These are phyloP conservation scores for Sporothrix dimorphospora DNA, from an alignment of 2,329 filamentous ascomycete genomes.

Conservation along the genomic window DNA sequence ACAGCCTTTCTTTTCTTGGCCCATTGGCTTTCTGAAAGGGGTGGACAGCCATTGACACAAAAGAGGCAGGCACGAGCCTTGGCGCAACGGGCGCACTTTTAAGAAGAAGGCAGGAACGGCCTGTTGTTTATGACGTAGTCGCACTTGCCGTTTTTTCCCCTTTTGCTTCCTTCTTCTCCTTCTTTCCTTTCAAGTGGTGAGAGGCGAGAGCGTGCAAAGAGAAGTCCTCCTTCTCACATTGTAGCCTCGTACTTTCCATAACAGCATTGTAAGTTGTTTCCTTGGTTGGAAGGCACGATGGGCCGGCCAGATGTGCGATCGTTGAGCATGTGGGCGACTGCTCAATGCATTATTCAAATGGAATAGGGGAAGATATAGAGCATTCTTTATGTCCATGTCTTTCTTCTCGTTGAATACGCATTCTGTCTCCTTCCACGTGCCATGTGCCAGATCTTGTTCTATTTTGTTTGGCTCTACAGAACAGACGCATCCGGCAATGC, in stretches of 20 bases:
- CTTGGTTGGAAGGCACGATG: not conserved
- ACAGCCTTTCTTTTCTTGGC: conserved; percentile 11
- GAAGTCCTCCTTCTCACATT: too few relatives aligned
- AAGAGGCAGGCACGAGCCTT: not conserved
- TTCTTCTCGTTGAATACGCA: not conserved
- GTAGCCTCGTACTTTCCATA: too few relatives aligned
- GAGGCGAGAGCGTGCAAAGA: too few relatives aligned
- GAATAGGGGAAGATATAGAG: not conserved
- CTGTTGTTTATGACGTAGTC: not conserved
- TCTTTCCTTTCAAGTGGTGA: not conserved
- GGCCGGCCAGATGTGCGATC: not conserved
- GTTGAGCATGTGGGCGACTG: not conserved
- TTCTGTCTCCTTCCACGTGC: not conserved
- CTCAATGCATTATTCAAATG: not conserved
- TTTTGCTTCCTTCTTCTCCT: not conserved
- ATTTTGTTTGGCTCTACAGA: not conserved
- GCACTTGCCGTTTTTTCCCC: not conserved
- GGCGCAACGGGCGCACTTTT: not conserved
- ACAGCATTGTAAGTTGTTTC: not conserved
- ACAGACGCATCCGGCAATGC: conserved; percentile 6
- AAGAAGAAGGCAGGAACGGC: not conserved
- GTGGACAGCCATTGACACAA: not conserved
- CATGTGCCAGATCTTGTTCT: conserved; percentile 1
- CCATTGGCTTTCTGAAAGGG: not conserved
- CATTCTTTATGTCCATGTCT: not conserved